Percentiles rank a stretch among this genome's conserved stretches.
Conservation (phyloP, 2,329 filamentous ascomycete genomes). For the Penicillium sp. region DNA sequence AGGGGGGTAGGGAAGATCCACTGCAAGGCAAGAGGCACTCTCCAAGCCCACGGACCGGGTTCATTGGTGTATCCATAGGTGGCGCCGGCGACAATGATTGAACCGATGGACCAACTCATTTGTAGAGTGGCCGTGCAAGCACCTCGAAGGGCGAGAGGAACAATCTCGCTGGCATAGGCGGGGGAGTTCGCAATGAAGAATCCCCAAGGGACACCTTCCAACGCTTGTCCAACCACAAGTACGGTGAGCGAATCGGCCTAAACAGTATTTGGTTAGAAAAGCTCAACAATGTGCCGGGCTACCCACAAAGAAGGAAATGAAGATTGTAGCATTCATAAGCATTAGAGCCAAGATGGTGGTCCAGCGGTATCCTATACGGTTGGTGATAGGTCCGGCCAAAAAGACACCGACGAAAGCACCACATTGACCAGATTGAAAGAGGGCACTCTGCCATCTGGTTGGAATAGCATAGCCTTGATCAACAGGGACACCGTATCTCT, state of each 20-base stretch:
- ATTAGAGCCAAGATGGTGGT: conserved; percentile 55
- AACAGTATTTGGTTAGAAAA: no score
- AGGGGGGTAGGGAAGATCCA: conserved; percentile 32
- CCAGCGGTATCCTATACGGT: conserved; percentile 56
- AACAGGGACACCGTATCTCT: conserved; percentile 35
- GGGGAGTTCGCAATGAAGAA: conserved; percentile 31
- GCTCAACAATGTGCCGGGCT: no score
- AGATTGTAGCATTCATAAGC: conserved; percentile 56
- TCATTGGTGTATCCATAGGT: conserved; percentile 22
- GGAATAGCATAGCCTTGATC: conserved; percentile 29
- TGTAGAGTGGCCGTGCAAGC: conserved; percentile 27
- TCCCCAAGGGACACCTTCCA: conserved; percentile 31
- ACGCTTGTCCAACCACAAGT: conserved; percentile 32
- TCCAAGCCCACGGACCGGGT: conserved; percentile 24
- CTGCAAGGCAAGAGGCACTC: conserved; percentile 26
- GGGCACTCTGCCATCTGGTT: conserved; percentile 51
- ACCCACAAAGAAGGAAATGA: conserved; percentile 55
- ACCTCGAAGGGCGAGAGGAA: conserved; percentile 25
- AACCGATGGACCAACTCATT: conserved; percentile 31
- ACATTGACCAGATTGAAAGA: conserved; percentile 53
- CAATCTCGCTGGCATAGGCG: conserved; percentile 29
- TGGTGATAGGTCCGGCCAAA: conserved; percentile 58
- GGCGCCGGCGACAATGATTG: conserved; percentile 26
- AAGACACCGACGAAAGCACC: conserved; percentile 59
- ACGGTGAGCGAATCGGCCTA: conserved; percentile 42